Conservation (phyloP, 768 basidiomycete genomes). For the Antrodiella citrinella region DNA sequence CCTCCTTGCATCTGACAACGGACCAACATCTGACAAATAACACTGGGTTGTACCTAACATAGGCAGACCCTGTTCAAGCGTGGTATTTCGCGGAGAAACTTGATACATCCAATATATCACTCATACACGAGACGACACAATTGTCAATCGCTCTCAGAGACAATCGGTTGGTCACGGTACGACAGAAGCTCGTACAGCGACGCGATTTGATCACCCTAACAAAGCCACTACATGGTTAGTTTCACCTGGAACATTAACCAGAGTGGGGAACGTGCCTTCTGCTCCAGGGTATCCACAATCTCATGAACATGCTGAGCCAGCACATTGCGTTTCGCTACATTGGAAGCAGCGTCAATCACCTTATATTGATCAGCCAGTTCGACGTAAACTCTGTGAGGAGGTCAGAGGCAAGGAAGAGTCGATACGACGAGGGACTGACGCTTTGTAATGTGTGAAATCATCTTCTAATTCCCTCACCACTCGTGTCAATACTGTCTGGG, state of each 20-base stretch:
- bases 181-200: conserved; percentile 76
- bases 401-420: not conserved
- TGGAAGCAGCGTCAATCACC: conserved; percentile 75
- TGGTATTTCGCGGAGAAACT: too few species aligned
- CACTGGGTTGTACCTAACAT: too few species aligned
- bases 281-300: conserved; percentile 86
- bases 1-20: too few species aligned
- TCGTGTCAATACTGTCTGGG: conserved; percentile 79
- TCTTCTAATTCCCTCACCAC: conserved; percentile 88
- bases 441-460: conserved; percentile 91
- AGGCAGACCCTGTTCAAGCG: too few species aligned
- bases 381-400: conserved; percentile 63
- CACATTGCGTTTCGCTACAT: conserved; percentile 75
- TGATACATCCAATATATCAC: too few species aligned
- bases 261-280: conserved; percentile 51
- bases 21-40: too few species aligned
- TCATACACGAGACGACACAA: too few species aligned
- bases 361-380: conserved; percentile 93
- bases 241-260: not conserved
- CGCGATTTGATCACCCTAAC: conserved; percentile 97
- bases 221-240: conserved; percentile 7
- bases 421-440: conserved; percentile 41
- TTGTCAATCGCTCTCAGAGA: too few species aligned
- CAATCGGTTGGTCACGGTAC: conserved; percentile 60
- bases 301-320: conserved; percentile 84